phyloP scores from a whole-genome alignment of 768 basidiomycete genomes.

The Polyporus arcularius region DNA sequence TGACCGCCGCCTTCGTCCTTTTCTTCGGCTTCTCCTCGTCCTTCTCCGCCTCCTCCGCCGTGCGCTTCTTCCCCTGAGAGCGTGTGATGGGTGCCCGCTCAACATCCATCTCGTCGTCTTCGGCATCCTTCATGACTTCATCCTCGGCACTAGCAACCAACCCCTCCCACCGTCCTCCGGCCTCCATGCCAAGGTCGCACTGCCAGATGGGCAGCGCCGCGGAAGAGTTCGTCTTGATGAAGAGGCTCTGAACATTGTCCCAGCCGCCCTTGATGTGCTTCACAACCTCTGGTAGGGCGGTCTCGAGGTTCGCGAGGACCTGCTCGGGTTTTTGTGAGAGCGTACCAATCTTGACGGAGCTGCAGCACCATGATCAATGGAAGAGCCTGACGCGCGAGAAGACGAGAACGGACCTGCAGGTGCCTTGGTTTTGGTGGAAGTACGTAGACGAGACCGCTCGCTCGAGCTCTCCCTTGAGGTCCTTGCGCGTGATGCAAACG shows the following conservation, averaged over 20 bases:
- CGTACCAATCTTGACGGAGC: conserved; percentile 82
- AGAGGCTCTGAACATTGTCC: conserved; percentile 87
- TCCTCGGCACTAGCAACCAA: conserved; percentile 26
- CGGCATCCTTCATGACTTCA: too few relatives aligned
- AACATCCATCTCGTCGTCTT: conserved; percentile 23
- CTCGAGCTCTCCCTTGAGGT: conserved; percentile 91
- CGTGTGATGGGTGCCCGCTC: conserved; percentile 21
- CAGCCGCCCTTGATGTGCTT: conserved; percentile 76
- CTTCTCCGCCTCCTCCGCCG: conserved; percentile 38
- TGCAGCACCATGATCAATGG: conserved; percentile 31
- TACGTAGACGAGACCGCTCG: conserved; percentile 92
- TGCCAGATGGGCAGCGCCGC: conserved; percentile 90
- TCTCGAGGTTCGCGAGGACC: conserved; percentile 74
- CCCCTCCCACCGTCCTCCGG: conserved; percentile 63
- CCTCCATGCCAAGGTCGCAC: conserved; percentile 63
- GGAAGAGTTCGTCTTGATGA: conserved; percentile 88
- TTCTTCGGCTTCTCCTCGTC: conserved; percentile 26
- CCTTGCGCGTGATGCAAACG: conserved; percentile 84
- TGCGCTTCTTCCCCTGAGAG: conserved; percentile 24
- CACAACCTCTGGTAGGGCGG: conserved; percentile 75
- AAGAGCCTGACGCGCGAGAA: not conserved
- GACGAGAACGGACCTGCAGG: conserved; percentile 71
- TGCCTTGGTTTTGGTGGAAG: conserved; percentile 93
- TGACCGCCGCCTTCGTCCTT: conserved; percentile 24
- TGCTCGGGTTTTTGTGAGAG: conserved; percentile 74